Conservation (phyloP, 331 rosid species). For the Pyracantha coccinea region DNA sequence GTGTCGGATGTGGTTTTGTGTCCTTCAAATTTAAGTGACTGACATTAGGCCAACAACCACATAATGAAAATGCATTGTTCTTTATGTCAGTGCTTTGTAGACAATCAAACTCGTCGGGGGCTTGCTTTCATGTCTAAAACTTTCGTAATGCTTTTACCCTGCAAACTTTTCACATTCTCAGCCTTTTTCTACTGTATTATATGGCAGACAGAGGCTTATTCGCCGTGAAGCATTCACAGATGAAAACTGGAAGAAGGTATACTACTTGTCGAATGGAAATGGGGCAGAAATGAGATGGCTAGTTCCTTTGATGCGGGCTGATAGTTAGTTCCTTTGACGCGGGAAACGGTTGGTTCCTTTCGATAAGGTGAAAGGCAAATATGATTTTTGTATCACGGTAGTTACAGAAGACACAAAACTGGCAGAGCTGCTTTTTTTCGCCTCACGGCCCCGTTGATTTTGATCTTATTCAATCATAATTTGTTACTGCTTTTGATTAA, state of each 20-base stretch:
- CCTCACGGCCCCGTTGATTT: neutral
- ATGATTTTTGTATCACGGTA: neutral
- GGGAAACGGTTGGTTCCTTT: conserved; percentile 15
- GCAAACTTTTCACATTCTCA: conserved; percentile 14
- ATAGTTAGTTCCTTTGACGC: neutral
- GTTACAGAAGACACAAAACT: neutral
- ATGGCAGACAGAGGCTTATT: conserved; percentile 77
- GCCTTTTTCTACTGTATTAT: conserved; percentile 3
- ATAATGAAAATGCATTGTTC: neutral
- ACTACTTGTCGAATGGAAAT: conserved; percentile 78
- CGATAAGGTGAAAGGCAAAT: conserved; percentile 27
- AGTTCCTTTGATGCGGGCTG: conserved; percentile 30
- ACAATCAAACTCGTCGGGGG: neutral
- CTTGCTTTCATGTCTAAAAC: neutral
- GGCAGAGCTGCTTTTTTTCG: neutral
- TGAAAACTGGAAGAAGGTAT: conserved; percentile 76
- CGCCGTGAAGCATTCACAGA: conserved; percentile 74
- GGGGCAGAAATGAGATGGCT: conserved; percentile 88
- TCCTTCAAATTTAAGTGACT: neutral
- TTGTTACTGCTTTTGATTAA: neutral
- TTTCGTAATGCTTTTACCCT: neutral
- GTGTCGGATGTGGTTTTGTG: neutral
- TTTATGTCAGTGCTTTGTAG: neutral
- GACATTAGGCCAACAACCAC: neutral
- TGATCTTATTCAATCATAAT: neutral